Evolutionary conservation across 192 early-diverging fungal genomes (phyloP).

Genomic region (Glomus cerebriforme): DNA sequence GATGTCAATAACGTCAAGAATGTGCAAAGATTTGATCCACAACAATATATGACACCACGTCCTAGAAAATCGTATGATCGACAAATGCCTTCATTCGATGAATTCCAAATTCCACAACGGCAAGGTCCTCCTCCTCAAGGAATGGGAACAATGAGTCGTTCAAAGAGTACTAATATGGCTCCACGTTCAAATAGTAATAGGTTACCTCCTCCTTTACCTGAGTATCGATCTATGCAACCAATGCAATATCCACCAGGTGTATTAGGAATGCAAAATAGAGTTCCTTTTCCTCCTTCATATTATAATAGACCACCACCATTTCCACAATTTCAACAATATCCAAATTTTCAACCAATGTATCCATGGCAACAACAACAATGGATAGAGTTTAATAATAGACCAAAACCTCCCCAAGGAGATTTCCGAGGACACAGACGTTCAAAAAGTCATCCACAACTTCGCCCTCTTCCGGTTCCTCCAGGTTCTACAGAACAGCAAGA

Average conservation of each 20-base stretch:
- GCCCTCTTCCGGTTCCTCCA: neutral
- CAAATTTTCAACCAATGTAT: neutral
- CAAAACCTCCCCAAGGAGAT: neutral
- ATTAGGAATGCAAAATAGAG: neutral
- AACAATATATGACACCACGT: neutral
- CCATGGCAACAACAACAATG: slow-evolving; percentile 1
- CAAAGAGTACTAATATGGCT: neutral
- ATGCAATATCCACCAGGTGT: neutral
- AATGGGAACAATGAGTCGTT: neutral
- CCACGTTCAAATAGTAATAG: neutral
- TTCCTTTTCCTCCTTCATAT: neutral
- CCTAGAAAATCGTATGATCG: neutral
- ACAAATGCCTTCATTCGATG: neutral
- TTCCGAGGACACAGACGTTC: neutral
- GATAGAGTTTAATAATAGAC: neutral
- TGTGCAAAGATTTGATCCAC: neutral
- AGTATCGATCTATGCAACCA: neutral
- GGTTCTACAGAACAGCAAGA: neutral
- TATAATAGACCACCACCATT: neutral
- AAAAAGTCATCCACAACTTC: neutral
- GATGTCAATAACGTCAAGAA: neutral
- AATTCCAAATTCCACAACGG: neutral
- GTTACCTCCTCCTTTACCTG: neutral
- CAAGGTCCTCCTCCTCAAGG: neutral
- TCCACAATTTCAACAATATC: neutral